Percentiles rank a stretch among this genome's conserved stretches.
Conservation (phyloP, 2,329 filamentous ascomycete species). For the Colletotrichum nymphaeae region DNA sequence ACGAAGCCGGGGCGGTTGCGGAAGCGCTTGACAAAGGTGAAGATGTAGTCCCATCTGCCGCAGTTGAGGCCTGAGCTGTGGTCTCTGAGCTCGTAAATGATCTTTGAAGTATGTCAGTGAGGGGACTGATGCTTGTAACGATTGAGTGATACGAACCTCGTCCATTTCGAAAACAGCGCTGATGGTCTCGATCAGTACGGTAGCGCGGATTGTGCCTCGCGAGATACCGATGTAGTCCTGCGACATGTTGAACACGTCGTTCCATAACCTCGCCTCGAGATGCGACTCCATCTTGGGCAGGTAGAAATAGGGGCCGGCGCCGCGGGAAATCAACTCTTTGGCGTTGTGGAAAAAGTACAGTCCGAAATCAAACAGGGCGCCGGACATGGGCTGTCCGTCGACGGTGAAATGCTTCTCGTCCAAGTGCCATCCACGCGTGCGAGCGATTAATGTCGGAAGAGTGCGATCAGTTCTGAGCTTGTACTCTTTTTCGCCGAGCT, state of each 20-base stretch:
- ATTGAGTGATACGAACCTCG: slow-evolving; percentile 55
- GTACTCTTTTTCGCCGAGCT: slow-evolving; percentile 88
- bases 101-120: slow-evolving; percentile 50
- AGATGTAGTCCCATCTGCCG: slow-evolving; percentile 95
- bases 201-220: slow-evolving; percentile 86
- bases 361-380: slow-evolving; percentile 88
- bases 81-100: slow-evolving; percentile 93
- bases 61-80: slow-evolving; percentile 92
- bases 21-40: slow-evolving; percentile 96
- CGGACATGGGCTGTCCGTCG: slow-evolving; percentile 88
- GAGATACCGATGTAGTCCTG: slow-evolving; percentile 87
- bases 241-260: slow-evolving; percentile 89
- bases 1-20: slow-evolving; percentile 87
- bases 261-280: slow-evolving; percentile 90
- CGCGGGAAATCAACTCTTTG: slow-evolving; percentile 79
- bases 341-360: slow-evolving; percentile 97
- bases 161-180: slow-evolving; percentile 95
- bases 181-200: slow-evolving; percentile 92
- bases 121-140: accelerated
- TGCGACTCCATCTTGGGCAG: slow-evolving; percentile 93
- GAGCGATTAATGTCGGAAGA: slow-evolving; percentile 84
- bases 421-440: slow-evolving; percentile 90
- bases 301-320: slow-evolving; percentile 89
- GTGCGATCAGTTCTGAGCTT: slow-evolving; percentile 87
- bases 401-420: slow-evolving; percentile 94